Base-by-base conservation (phyloP, 371 early-diverging fungal genomes). In the Sporodiniella umbellata region DNA sequence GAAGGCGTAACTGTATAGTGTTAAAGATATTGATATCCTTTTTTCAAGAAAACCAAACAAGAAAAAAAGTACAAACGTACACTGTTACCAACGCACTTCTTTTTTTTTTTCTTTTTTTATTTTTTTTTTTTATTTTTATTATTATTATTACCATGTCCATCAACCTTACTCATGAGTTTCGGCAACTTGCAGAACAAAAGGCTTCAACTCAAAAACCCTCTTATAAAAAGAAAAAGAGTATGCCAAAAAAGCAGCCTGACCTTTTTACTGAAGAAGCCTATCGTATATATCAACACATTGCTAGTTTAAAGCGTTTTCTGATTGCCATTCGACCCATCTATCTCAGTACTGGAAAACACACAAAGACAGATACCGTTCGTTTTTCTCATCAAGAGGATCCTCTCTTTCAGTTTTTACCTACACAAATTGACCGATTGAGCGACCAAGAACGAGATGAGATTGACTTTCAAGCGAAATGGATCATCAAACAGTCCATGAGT, bases 391-490 rank as follows among this genome's bases (percentile, higher is more conserved):
- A 24, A 10, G 44, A 15, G 12, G 51, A 54, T 3, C 69, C 69
- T 0, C 47, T 75, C 3, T 75, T 75, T 50, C 44, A 65, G 0
- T 21, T 69, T 11, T 72, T 75, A 43, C 62, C 71, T n/a, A 48
- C 48, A 11, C 28, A 60, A 22, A 60, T 67, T 19, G 46, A 58
- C 11, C 53, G 53, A 18, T 48, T 81, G 15, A 77, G 74, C 1
- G 78, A 81, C 38, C 54, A 58, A 33, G 74, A 81, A 50, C 67
- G 82, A 19, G 82, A 81, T 43, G 79, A 81, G 33, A 81, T 81
- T 35, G 82, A 81, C 54, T 70, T 75, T 35, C 82, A 81, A 53
- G 74, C 82, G 19, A 81, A 79, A 38, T 48, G 70, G 5, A 72
- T 81, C 8, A 79, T 81, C 19, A 64, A 70, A 37, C 69, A 73